Percentiles rank a stretch among this genome's conserved stretches.
Evolutionary conservation across 495 filamentous ascomycete genomes (phyloP).

Genomic region (Podospora pseudoanserina): DNA sequence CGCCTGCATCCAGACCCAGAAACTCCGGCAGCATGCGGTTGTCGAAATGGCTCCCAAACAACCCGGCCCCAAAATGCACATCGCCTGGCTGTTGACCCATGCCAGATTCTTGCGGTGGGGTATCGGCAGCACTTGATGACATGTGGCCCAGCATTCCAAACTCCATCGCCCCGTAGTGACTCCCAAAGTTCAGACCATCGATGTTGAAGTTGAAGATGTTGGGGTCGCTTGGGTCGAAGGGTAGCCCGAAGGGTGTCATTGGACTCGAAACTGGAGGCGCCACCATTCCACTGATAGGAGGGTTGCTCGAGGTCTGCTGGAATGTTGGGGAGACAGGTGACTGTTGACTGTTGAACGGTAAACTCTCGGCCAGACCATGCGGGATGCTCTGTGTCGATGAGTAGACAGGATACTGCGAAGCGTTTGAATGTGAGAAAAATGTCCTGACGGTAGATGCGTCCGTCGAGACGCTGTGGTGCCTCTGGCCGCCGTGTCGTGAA

Average conservation of each 20-base stretch:
- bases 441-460: constrained; percentile 32
- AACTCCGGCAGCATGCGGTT: constrained; percentile 40
- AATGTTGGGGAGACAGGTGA: constrained; percentile 69
- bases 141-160: constrained; percentile 94
- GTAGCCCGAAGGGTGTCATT: constrained; percentile 49
- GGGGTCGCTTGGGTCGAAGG: constrained; percentile 88
- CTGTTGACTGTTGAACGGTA: constrained; percentile 58
- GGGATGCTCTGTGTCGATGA: constrained; percentile 27
- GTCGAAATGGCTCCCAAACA: constrained; percentile 42
- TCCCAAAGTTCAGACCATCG: constrained; percentile 90
- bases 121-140: constrained; percentile 79
- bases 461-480: constrained; percentile 31
- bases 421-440: constrained; percentile 38
- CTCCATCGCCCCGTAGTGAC: constrained; percentile 88
- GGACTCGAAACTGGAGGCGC: constrained; percentile 32
- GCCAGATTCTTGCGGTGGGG: constrained; percentile 61
- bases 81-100: constrained; percentile 38
- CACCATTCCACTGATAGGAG: constrained; percentile 29
- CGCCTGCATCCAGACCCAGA: constrained; percentile 39
- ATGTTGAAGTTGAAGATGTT: constrained; percentile 91
- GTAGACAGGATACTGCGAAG: constrained; percentile 38
- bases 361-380: constrained; percentile 39
- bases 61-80: constrained; percentile 40
- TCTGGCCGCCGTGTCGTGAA: constrained; percentile 32
- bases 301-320: constrained; percentile 35